Evolutionary conservation across 176 grass and related monocot species (phyloP).

Genomic region (Hsuehochloa calcarea): DNA sequence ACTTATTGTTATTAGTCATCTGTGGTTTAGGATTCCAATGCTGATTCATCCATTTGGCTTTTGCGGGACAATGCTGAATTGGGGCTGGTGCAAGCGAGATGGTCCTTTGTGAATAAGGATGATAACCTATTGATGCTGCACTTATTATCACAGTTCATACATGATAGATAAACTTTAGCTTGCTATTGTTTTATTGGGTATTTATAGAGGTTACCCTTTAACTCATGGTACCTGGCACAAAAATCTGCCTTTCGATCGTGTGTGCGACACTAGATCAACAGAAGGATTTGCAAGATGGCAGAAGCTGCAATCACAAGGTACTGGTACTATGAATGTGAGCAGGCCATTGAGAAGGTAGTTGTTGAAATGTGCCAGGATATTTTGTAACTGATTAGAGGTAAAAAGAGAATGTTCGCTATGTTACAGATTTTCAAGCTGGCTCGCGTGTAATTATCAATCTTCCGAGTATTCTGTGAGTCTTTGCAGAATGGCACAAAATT

Average conservation of each 20-base stretch:
- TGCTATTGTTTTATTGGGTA: neutral
- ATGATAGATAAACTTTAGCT: constrained; percentile 11
- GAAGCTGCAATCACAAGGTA: constrained; percentile 52
- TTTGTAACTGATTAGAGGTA: too few species aligned
- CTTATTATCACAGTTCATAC: neutral
- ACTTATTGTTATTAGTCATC: too few species aligned
- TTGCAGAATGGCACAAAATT: constrained; percentile 58
- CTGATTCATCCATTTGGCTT: too few species aligned
- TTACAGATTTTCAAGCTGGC: too few species aligned
- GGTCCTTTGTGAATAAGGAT: too few species aligned
- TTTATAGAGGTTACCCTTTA: neutral
- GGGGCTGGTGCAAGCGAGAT: too few species aligned
- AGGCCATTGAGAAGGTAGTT: constrained; percentile 33
- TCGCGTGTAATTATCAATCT: neutral
- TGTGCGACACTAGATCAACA: constrained; percentile 7
- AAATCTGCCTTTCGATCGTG: constrained; percentile 11
- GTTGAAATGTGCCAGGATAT: too few species aligned
- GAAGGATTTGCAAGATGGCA: constrained; percentile 50
- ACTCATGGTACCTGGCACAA: neutral
- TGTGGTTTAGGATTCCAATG: too few species aligned
- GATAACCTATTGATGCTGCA: too few species aligned
- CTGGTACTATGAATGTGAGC: constrained; percentile 79
- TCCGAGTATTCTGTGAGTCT: neutral
- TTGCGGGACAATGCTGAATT: too few species aligned
- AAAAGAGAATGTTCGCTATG: too few species aligned